Base-by-base conservation (phyloP, 2,329 filamentous ascomycete genomes). In the Ustulina deusta region DNA sequence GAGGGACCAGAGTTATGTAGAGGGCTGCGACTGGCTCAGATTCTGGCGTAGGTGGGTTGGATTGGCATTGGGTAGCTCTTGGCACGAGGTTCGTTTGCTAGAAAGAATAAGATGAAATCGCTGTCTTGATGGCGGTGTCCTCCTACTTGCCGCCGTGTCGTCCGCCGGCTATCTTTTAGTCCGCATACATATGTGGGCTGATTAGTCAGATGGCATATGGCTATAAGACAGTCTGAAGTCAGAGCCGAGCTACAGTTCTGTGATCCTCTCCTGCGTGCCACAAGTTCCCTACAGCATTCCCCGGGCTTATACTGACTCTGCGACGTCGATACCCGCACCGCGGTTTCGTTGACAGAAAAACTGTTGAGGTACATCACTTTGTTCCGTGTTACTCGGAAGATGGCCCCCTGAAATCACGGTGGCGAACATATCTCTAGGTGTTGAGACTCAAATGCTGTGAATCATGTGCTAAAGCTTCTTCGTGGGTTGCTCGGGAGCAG, bases 51-150 rank as follows among this genome's bases (percentile, higher is more conserved):
- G 7, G 29, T 36, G 9, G 34, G 13, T 7, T 40, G 9, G 4
- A 36, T 42, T 51, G 25, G 6, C 6, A 34, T 51, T 3, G 6
- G 2, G 17, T 20, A 32, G 42, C 42, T 40, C n/a, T 20, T 44
- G 7, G 17, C 15, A 13, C 44, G 58, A 49, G 32, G n/a, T 29
- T 38, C 22, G 34, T 27, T 40, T 36, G 22, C 13, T n/a, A 20
- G 22, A 17, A 15, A 9, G 10, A 70, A 51, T 27, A 48, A 57
- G 20, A 34, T 32, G 9, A 63, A 58, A 34, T 20, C 62, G n/a
- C 6, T 22, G 6, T 48, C n/a, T 15, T 44, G 17, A 51, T 40
- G 22, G 38, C n/a, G 9, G 29, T 20, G 25, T 7, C 13, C 27
- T n/a, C 15, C 7, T 29, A 29, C 11, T 22, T 22, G 15, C 10